Evolutionary conservation across 495 filamentous ascomycete genomes (phyloP), one percentile per base, ranked within the genome.

Genomic region (Trichocladium antarcticum): DNA sequence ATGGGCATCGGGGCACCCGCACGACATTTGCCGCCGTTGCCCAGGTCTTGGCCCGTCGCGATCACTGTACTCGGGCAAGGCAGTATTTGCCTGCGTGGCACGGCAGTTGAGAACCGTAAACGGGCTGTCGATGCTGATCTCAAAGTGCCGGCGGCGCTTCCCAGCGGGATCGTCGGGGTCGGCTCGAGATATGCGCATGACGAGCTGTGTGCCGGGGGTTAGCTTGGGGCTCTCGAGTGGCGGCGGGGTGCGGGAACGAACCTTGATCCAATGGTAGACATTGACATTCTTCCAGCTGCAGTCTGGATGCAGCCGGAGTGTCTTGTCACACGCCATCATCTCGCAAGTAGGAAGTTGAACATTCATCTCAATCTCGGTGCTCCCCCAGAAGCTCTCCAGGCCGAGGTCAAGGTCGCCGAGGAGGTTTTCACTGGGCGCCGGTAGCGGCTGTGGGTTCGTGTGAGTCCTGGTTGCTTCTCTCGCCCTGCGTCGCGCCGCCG

Each of bases 191-290:
- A 98, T 83, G 46, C 92, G 88, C 78, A 98, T 85, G 43, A 98
- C 87, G 57, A 98, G 92, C 92, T 98, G 52, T 10, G 20, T 55
- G 61, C 10, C 37, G 38, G 16, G 0, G 15, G 37, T 55, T 28
- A 47, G 52, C 24, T 14, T 34, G 7, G 7, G 17, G 3, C 7
- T 16, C 12, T 36, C 6, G 19, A 29, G 0, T n/a, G 6, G 14
- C 2, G n/a, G 16, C 9, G 45, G 17, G 41, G 28, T 41, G 2
- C 11, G 27, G n/a, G 6, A 12, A 55, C 74, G 42, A 78, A 93
- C 92, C 81, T 98, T 98, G 59, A 98, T 96, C 92, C 93, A 97
- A 62, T 98, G 92, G 57, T 89, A 88, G 40, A 98, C 89, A 58
- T 95, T 87, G 36, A 95, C 95, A 48, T 94, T 92, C 64, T 85